These are phyloP conservation scores for Epichloe uncinata DNA, from an alignment of 2,329 filamentous ascomycete genomes.

Conservation along the genomic window DNA sequence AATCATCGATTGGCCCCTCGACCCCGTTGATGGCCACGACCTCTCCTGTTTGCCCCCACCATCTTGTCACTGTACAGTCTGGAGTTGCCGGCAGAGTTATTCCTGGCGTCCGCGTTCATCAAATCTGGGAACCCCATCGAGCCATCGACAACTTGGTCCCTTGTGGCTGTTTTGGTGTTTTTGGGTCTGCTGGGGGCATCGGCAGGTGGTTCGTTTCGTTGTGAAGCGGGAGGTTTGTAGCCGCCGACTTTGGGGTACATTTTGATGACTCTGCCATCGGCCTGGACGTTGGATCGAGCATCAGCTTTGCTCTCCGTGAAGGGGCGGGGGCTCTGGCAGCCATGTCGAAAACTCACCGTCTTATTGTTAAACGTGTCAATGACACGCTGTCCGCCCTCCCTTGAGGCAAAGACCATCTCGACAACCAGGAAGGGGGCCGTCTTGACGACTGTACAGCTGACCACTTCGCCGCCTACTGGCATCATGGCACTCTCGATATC, in stretches of 20 bases:
- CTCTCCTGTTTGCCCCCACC: constrained; percentile 17
- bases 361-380: constrained; percentile 68
- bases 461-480: constrained; percentile 56
- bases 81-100: constrained; percentile 15
- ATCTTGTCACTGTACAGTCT: constrained; percentile 42
- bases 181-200: constrained; percentile 21
- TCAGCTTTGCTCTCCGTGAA: not conserved
- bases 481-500: constrained; percentile 74
- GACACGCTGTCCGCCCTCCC: constrained; percentile 59
- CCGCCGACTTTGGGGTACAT: constrained; percentile 54
- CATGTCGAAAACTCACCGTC: constrained; percentile 39
- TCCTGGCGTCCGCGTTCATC: constrained; percentile 20
- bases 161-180: constrained; percentile 11
- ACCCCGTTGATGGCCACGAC: constrained; percentile 14
- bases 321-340: not conserved
- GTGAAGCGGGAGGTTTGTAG: constrained; percentile 15
- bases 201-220: constrained; percentile 12
- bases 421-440: constrained; percentile 59
- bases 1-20: not conserved
- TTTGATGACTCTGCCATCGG: constrained; percentile 60
- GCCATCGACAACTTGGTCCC: constrained; percentile 37
- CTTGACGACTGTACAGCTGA: constrained; percentile 54
- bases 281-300: constrained; percentile 27
- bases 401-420: constrained; percentile 62
- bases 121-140: constrained; percentile 39